phyloP scores from a whole-genome alignment of 2,329 filamentous ascomycete genomes.

The Aspergillus sp. region DNA sequence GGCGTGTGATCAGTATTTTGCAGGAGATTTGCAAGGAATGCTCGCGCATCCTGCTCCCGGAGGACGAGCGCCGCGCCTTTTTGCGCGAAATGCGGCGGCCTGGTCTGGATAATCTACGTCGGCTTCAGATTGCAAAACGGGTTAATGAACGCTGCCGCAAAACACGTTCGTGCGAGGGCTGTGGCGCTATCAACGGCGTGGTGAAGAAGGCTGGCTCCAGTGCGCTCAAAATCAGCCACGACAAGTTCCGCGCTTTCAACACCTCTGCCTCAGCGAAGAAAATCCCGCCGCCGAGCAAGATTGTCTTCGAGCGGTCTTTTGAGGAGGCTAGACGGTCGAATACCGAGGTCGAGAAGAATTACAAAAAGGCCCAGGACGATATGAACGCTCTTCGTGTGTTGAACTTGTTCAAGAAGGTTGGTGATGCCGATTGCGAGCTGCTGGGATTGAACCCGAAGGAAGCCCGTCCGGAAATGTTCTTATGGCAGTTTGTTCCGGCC shows the following conservation, averaged over 20 bases:
- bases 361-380: constrained; percentile 89
- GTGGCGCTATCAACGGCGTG: constrained; percentile 73
- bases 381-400: constrained; percentile 80
- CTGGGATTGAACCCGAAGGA: constrained; percentile 79
- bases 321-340: constrained; percentile 66
- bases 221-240: constrained; percentile 87
- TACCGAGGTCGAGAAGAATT: constrained; percentile 77
- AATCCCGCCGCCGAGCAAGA: constrained; percentile 68
- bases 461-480: constrained; percentile 87
- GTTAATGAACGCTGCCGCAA: constrained; percentile 88
- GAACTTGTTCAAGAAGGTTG: constrained; percentile 84
- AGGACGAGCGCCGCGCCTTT: constrained; percentile 65
- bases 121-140: constrained; percentile 73
- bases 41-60: constrained; percentile 70
- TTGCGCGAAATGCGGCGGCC: constrained; percentile 73
- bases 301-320: constrained; percentile 79
- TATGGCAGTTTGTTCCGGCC: constrained; percentile 93
- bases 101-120: constrained; percentile 75
- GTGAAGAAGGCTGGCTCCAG: constrained; percentile 75
- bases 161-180: constrained; percentile 70
- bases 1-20: constrained; percentile 81
- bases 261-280: constrained; percentile 82
- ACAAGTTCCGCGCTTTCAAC: constrained; percentile 83
- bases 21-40: constrained; percentile 97
- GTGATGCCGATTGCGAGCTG: constrained; percentile 76